Percentiles rank a stretch among this genome's conserved stretches.
Evolutionary conservation across 1,139 yeast genomes (phyloP).

Genomic region (Yamadazyma buinensis): DNA sequence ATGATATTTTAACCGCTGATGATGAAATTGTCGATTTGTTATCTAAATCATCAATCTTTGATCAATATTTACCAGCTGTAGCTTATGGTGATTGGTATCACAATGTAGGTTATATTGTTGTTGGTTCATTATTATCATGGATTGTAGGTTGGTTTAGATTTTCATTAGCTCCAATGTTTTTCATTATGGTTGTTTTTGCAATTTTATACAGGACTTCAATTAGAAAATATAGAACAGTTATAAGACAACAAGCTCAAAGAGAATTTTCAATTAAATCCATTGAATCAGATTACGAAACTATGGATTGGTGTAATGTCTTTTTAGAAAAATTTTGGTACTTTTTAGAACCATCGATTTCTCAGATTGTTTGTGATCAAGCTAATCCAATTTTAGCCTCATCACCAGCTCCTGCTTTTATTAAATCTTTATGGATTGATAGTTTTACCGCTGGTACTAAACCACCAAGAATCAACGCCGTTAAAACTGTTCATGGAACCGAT

Average conservation of each 20-base stretch:
- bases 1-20: conserved; percentile 58
- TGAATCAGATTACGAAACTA: conserved; percentile 84
- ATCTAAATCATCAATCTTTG: conserved; percentile 65
- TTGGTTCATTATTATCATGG: conserved; percentile 73
- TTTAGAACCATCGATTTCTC: conserved; percentile 87
- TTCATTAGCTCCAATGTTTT: conserved; percentile 75
- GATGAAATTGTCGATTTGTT: conserved; percentile 70
- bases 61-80: conserved; percentile 63
- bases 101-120: conserved; percentile 63
- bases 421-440: conserved; percentile 78
- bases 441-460: conserved; percentile 95
- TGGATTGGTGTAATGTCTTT: conserved; percentile 92
- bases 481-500: conserved; percentile 81
- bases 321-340: conserved; percentile 88
- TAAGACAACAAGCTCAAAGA: conserved; percentile 80
- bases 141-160: conserved; percentile 72
- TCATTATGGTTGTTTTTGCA: conserved; percentile 57
- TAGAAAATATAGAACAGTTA: conserved; percentile 67
- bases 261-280: conserved; percentile 76
- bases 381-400: conserved; percentile 77
- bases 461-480: conserved; percentile 84
- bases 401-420: conserved; percentile 79
- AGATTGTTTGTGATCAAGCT: conserved; percentile 78
- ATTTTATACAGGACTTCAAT: conserved; percentile 79
- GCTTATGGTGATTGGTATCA: conserved; percentile 97